Evolutionary conservation across 495 filamentous ascomycete species (phyloP), one percentile per base, ranked within the genome.

Genomic region (Durotheca rogersii): DNA sequence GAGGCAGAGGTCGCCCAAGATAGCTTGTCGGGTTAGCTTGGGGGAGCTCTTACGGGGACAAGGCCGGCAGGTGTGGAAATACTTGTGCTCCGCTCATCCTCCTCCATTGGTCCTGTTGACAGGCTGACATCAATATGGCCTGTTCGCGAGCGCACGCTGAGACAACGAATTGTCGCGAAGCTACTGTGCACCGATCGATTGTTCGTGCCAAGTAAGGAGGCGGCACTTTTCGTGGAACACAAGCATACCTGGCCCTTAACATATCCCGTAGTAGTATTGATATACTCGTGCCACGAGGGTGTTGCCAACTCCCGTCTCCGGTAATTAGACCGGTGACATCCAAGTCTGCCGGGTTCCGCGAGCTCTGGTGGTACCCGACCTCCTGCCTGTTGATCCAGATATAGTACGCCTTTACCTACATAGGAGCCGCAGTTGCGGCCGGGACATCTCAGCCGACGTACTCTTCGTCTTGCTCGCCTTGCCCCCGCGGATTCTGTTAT

Each of bases 331-430:
- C 42, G 0, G 79, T 78, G 17, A 86, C 61, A 51, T 86, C 82
- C 39, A 82, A 85, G 47, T 86, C 83, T 10, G 79, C 67, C 3
- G 83, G 69, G 55, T 85, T 86, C 31, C 83, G 67, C 14, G 79
- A 78, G 0, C 83, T 83, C 56, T 86, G 82, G 10, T 76, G 75
- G 53, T 86, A 86, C 25, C 83, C 83, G 6, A 85, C 68, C 31
- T 75, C 61, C 6, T 68, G 62, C 0, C 74, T 75, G 41, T 86
- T 86, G 11, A 86, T 67, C 75, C 77, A 85, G 27, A 86, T 59
- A 52, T 85, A 79, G 56, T n/a, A n/a, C n/a, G n/a, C n/a, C n/a
- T n/a, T n/a, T n/a, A n/a, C n/a, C n/a, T n/a, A n/a, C n/a, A n/a
- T n/a, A n/a, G n/a, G 42, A 85, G 86, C 11, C 83, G 72, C 23